Conservation (phyloP, 768 basidiomycete species). For the Tephrocybe sp. region DNA sequence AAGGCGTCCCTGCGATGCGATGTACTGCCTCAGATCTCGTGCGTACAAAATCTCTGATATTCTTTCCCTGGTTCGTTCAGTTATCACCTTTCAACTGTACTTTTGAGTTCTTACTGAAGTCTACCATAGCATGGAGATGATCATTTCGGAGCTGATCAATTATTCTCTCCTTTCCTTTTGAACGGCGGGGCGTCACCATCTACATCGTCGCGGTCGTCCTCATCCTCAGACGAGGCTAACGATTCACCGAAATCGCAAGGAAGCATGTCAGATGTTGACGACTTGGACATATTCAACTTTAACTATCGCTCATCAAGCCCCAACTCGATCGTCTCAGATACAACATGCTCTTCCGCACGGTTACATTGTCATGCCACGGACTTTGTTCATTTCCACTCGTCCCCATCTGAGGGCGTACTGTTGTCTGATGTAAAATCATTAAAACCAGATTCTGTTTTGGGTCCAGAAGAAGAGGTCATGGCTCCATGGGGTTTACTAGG, state of each 20-base stretch:
- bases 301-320: background rate
- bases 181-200: too few species aligned
- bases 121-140: background rate
- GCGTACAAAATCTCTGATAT: background rate
- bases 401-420: background rate
- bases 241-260: too few species aligned
- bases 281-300: background rate
- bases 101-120: background rate
- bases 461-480: constrained; percentile 10
- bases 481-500: constrained; percentile 9
- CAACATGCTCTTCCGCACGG: background rate
- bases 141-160: background rate
- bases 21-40: constrained; percentile 3
- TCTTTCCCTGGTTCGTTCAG: background rate
- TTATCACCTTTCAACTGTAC: background rate
- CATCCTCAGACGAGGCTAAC: background rate
- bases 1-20: constrained; percentile 3
- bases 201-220: background rate
- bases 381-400: constrained; percentile 5
- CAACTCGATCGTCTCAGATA: background rate
- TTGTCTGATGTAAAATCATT: constrained; percentile 8
- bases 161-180: background rate
- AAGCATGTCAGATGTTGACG: too few species aligned
- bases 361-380: background rate
- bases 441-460: background rate